phyloP scores from a whole-genome alignment of 306 rosid species.

The Mucuna pruriens region DNA sequence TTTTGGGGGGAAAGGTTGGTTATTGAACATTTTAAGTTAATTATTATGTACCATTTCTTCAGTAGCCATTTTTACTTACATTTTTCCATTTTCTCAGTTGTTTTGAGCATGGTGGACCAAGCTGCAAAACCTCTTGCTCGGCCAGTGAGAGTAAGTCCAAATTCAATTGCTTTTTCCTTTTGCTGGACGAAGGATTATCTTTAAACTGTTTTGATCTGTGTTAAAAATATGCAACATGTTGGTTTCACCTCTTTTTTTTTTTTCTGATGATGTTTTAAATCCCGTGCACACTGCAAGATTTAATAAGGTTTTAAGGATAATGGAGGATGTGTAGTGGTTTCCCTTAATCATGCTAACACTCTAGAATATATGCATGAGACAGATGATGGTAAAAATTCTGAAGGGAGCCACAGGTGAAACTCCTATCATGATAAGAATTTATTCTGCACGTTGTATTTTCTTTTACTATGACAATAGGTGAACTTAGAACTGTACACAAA shows the following conservation, averaged over 20 bases:
- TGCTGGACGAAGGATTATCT: conserved; percentile 4
- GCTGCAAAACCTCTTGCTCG: conserved; percentile 98
- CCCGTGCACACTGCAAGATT: conserved; percentile 3
- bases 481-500: too few species aligned
- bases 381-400: background rate
- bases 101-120: conserved; percentile 94
- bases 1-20: conserved; percentile 95
- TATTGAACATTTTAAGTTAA: background rate
- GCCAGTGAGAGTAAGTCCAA: conserved; percentile 79
- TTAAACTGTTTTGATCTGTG: background rate
- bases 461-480: background rate
- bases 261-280: background rate
- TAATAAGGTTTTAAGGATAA: conserved; percentile 16
- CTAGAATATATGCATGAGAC: background rate
- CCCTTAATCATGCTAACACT: background rate
- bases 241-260: background rate
- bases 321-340: background rate
- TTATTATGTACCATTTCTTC: background rate
- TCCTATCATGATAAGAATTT: conserved; percentile 1
- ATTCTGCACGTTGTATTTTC: background rate
- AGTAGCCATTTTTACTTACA: conserved; percentile 31
- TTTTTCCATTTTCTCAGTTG: conserved; percentile 63
- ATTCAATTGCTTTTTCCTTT: conserved; percentile 25
- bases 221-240: conserved; percentile 1
- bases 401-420: background rate